phyloP scores from a whole-genome alignment of 2,329 filamentous ascomycete species.

The Trichoderma arundinaceum region DNA sequence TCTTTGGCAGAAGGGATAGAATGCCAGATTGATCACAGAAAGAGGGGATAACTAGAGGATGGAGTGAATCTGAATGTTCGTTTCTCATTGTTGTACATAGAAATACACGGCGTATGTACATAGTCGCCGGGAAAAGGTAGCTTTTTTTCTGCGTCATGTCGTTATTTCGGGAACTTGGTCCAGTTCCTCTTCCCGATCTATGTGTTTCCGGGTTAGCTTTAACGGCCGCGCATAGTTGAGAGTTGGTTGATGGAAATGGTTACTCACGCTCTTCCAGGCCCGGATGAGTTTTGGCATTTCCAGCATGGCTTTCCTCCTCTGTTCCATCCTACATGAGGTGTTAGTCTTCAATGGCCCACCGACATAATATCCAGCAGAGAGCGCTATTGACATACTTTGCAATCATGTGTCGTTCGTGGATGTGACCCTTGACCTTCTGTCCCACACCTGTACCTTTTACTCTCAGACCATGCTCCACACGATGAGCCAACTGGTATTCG shows the following conservation, averaged over 20 bases:
- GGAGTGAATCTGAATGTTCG: slow-evolving; percentile 26
- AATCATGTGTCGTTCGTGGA: slow-evolving; percentile 86
- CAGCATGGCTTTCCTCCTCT: slow-evolving; percentile 89
- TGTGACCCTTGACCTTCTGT: slow-evolving; percentile 92
- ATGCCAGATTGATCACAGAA: neutral
- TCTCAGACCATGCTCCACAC: slow-evolving; percentile 78
- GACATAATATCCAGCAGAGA: neutral
- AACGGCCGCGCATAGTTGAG: neutral
- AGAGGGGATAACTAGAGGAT: neutral
- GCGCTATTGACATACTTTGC: slow-evolving; percentile 60
- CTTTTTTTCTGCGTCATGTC: slow-evolving; percentile 1
- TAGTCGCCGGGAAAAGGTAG: slow-evolving; percentile 8
- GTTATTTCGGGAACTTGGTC: slow-evolving; percentile 63
- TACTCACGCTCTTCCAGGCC: slow-evolving; percentile 85
- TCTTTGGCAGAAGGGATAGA: neutral
- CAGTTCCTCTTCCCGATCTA: slow-evolving; percentile 62
- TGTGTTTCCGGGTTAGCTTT: slow-evolving; percentile 12
- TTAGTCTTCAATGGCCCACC: slow-evolving; percentile 29
- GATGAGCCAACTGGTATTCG: slow-evolving; percentile 69
- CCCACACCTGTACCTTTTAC: slow-evolving; percentile 94
- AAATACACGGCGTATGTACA: slow-evolving; percentile 46
- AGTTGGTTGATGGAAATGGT: too few relatives aligned
- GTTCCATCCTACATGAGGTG: slow-evolving; percentile 69
- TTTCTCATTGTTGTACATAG: slow-evolving; percentile 39
- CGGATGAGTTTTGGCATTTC: slow-evolving; percentile 92